Evolutionary conservation across 441 rosid genomes (phyloP).

Genomic region (Bocquillonia castaneifolia): DNA sequence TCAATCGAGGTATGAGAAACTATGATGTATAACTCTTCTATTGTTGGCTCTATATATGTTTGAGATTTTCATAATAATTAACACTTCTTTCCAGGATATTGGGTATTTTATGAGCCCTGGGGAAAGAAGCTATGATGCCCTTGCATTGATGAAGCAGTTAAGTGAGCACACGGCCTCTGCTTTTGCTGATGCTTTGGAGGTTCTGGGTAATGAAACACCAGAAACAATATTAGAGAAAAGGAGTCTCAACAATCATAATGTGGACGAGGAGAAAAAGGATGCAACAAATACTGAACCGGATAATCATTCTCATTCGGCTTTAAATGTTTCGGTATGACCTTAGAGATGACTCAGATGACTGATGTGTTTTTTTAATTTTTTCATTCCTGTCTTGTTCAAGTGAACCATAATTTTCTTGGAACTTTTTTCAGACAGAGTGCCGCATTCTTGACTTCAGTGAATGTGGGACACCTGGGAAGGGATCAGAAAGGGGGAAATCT

Average conservation of each 20-base stretch:
- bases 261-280: constrained; percentile 38
- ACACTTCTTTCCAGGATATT: constrained; percentile 56
- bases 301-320: constrained; percentile 40
- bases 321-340: constrained; percentile 40
- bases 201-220: constrained; percentile 72
- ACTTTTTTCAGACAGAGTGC: constrained; percentile 54
- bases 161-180: constrained; percentile 81
- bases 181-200: constrained; percentile 87
- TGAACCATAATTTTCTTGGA: constrained; percentile 1
- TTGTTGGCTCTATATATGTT: neutral
- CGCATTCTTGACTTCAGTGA: constrained; percentile 90
- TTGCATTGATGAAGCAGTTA: constrained; percentile 85
- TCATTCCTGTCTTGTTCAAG: neutral
- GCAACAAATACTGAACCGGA: constrained; percentile 31
- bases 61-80: neutral
- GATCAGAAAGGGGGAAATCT: constrained; percentile 41
- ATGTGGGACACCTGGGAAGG: constrained; percentile 73
- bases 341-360: too few species aligned
- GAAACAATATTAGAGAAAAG: constrained; percentile 49
- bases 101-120: constrained; percentile 84
- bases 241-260: constrained; percentile 25
- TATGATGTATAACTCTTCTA: neutral
- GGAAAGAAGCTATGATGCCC: constrained; percentile 86
- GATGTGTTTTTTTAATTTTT: too few species aligned
- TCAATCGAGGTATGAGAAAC: constrained; percentile 65